Evolutionary conservation across 164 flowering plant genomes (phyloP), one percentile per base, ranked within the genome.

Genomic region (Santalum album): DNA sequence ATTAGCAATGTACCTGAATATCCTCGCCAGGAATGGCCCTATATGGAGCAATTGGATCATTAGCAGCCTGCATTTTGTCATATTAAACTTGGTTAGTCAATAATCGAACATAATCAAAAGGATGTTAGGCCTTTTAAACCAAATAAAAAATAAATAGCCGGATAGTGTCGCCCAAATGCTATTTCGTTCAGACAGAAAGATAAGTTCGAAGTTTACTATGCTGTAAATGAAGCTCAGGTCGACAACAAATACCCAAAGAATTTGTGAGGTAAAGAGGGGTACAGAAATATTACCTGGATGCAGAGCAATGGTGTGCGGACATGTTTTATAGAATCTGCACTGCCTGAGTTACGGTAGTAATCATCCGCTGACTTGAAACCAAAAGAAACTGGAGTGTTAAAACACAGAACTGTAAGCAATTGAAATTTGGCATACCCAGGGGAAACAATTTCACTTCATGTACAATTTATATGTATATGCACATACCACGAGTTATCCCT

Each of bases 351-450:
- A 26, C 78, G 71, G 63, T 91, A 88, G 73, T 91, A 91, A 46
- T 88, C 95, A 75, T 84, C 90, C 44, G 73, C 96, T 20, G 98
- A 82, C 71, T 84, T 78, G 79, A 84, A 91, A 58, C 98, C 98
- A 73, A 91, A 91, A 54, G 96, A 83, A 51, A 86, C 98, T 88
- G 83, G 70, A 71, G 53, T 47, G 29, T 22, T 21, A 51, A 15
- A n/a, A n/a, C n/a, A n/a, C n/a, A n/a, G n/a, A n/a, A n/a, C n/a
- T n/a, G n/a, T n/a, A n/a, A n/a, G n/a, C n/a, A n/a, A n/a, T n/a
- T n/a, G n/a, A n/a, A n/a, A n/a, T n/a, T n/a, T n/a, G n/a, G n/a
- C n/a, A n/a, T n/a, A n/a, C n/a, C n/a, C n/a, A n/a, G n/a, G n/a
- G n/a, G n/a, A n/a, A n/a, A n/a, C n/a, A n/a, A n/a, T n/a, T n/a